Base-by-base conservation (phyloP, 208 protist genomes). In the Entamoeba nuttalli region DNA sequence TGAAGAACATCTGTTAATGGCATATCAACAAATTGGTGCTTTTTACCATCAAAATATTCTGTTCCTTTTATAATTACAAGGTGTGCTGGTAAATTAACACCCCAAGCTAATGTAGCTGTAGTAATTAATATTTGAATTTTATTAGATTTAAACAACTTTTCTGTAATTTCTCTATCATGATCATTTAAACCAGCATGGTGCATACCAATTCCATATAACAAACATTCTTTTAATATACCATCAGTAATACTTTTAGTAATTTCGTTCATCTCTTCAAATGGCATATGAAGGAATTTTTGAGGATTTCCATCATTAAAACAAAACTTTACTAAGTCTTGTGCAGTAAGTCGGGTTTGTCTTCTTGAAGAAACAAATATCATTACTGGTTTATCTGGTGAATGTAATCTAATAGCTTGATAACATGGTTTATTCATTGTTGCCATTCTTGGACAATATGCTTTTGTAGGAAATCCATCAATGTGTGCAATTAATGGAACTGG, bases 61-160 rank as follows among this genome's bases (percentile, higher is more conserved):
- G 99, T 99, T n/a, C 99, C 99, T 97, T 99, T 99, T 62, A 99
- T 98, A 41, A 99, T 97, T 52, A 99, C 99, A 96, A 99, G 98
- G 97, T 99, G 99, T 3, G 99, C 99, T 0, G 99, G 99, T 53
- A 99, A 98, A 97, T 99, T 99, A n/a, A 99, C 98, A 95, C 99
- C 99, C 99, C 99, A 99, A 30, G 99, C 99, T 19, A 99, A 97
- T 19, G 99, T 99, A 53, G 98, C 98, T 0, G 99, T 99, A 9
- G 98, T 99, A 25, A 99, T 98, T 17, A 99, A 98, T 7, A 99
- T 97, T 96, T 99, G 98, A 95, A 99, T 97, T 93, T 95, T 30
- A 25, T 94, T 21, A n/a, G 73, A 94, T 0, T 84, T 11, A 95
- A 97, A 97, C 0, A 97, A 84, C 35, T 94, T 11, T 93, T 97